These are phyloP conservation scores for Pogostemon cablin DNA, from an alignment of 257 asterid species.

Conservation along the genomic window DNA sequence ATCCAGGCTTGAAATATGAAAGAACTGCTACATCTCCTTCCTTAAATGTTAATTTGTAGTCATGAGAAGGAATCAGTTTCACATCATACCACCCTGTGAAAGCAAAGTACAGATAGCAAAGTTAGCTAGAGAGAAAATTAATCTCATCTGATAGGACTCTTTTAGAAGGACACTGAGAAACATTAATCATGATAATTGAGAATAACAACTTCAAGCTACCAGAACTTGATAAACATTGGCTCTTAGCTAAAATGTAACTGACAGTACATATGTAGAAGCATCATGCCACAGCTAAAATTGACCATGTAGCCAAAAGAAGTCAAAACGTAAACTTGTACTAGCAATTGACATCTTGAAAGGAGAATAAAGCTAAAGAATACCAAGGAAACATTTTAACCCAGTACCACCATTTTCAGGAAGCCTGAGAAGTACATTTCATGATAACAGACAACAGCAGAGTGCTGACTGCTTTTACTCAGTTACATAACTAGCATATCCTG, in stretches of 20 bases:
- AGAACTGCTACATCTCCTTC: constrained; percentile 99
- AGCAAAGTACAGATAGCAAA: constrained; percentile 25
- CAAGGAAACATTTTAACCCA: background rate
- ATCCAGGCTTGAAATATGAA: constrained; percentile 78
- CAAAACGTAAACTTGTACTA: background rate
- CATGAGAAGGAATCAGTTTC: constrained; percentile 64
- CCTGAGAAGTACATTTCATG: background rate
- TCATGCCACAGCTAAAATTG: constrained; percentile 3
- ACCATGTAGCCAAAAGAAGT: constrained; percentile 4
- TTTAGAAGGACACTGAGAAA: background rate
- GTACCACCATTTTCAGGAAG: constrained; percentile 6
- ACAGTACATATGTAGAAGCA: constrained; percentile 1
- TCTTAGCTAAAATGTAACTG: background rate
- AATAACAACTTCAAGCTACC: constrained; percentile 5
- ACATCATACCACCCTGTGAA: constrained; percentile 93
- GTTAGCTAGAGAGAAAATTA: background rate
- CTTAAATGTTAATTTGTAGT: constrained; percentile 82
- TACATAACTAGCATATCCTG: constrained; percentile 22
- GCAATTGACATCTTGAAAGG: background rate
- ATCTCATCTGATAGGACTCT: constrained; percentile 9
- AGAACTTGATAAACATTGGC: constrained; percentile 2
- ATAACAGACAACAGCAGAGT: constrained; percentile 27
- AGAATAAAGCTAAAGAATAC: constrained; percentile 1
- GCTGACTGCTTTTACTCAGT: constrained; percentile 22
- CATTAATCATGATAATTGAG: background rate